Base-by-base conservation (phyloP, 1,284 basidiomycete genomes). In the Moesziomyces parantarcticus region DNA sequence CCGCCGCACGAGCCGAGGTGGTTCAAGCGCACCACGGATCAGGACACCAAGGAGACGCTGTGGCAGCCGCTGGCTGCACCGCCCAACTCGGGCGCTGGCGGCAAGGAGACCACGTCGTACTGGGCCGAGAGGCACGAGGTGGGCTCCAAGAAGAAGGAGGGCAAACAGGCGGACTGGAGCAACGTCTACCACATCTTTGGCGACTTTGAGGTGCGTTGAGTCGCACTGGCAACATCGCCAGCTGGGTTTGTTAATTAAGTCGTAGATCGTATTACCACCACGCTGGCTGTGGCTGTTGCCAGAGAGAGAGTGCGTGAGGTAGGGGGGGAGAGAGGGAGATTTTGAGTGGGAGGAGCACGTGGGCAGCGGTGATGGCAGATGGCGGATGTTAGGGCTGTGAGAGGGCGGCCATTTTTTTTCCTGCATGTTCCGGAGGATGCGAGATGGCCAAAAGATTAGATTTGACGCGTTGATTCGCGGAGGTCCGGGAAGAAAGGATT, bases 1-100 rank as follows among this genome's bases (percentile, higher is more conserved):
- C 88, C 90, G 8, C 86, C 89, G 0, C 94, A 98, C 85, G 86
- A 87, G 71, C 91, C 96, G 3, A 87, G 93, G 22, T 86, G 85
- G 84, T 86, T 85, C 72, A 64, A 52, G 21, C 51, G 51, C 46
- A 77, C 73, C 11, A 76, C 52, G 29, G 81, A 83, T 40, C 44
- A 51, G 21, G 80, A 81, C 41, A 75, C 80, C 42, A 62, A 74
- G n/a, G 81, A 76, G 45, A 51, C 67, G 22, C 60, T 81, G 57
- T 83, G 80, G 66, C 60, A 78, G 64, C 77, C 79, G 18, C 45
- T 36, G n/a, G 40, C 60, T 1, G 44, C 56, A 11, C 11, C 50
- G n/a, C 25, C 56, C 3, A 59, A 52, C 3, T 3, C 25, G 1
- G 64, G 58, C 1, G 39, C 59, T 0, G 44, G 23, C 3, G 64